Conservation (phyloP, 495 filamentous ascomycete species). For the Margaritispora aquatica region DNA sequence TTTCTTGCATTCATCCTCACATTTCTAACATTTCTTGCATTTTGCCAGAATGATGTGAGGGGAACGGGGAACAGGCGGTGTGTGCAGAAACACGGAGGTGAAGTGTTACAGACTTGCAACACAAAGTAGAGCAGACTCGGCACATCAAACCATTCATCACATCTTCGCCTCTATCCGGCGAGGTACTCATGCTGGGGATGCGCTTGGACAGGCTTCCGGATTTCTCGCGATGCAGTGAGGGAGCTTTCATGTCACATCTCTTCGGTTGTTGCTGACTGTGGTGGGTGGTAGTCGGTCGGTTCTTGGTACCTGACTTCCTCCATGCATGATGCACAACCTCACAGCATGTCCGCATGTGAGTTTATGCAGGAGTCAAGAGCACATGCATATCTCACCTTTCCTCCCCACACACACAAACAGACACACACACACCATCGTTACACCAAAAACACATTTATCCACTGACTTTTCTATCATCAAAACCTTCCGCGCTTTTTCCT, state of each 20-base stretch:
- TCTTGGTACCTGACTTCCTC: not conserved
- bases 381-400: not conserved
- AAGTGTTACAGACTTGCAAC: not conserved
- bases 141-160: too few relatives aligned
- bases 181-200: not conserved
- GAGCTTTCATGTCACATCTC: not conserved
- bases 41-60: not conserved
- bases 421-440: too few relatives aligned
- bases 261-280: too few relatives aligned
- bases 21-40: too few relatives aligned
- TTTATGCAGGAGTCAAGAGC: not conserved
- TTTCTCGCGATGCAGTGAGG: not conserved
- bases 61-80: not conserved
- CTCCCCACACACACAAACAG: too few relatives aligned
- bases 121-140: too few relatives aligned
- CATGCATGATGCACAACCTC: not conserved
- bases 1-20: too few relatives aligned
- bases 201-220: not conserved
- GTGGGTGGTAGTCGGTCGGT: too few relatives aligned
- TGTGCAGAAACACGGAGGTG: not conserved
- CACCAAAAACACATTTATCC: too few relatives aligned
- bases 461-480: not conserved
- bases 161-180: not conserved
- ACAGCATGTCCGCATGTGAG: not conserved
- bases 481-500: not conserved